These are phyloP conservation scores for Lepidium didymum DNA, from an alignment of 345 rosid genomes.

Conservation along the genomic window DNA sequence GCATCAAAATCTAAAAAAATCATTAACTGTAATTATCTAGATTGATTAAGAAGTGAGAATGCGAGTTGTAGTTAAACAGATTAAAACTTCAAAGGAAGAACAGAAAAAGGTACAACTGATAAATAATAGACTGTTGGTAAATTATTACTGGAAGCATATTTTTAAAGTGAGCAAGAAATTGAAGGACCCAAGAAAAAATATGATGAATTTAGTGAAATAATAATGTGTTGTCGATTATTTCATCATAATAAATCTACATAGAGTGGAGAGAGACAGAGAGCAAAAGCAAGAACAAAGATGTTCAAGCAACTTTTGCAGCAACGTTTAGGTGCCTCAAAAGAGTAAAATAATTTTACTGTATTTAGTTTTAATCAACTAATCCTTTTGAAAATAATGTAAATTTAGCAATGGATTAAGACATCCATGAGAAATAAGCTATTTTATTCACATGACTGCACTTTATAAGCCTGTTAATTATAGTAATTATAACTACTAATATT, in stretches of 20 bases:
- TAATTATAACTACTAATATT: background rate
- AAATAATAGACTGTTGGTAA: slow-evolving; percentile 1
- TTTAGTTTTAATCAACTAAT: slow-evolving; percentile 9
- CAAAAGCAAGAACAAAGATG: slow-evolving; percentile 24
- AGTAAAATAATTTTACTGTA: slow-evolving; percentile 4
- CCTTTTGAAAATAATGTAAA: background rate
- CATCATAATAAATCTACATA: slow-evolving; percentile 26
- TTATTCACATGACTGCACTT: slow-evolving; percentile 6
- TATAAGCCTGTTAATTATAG: slow-evolving; percentile 16
- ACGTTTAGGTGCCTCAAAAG: slow-evolving; percentile 31
- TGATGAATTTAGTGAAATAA: slow-evolving; percentile 22
- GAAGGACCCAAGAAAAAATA: slow-evolving; percentile 23
- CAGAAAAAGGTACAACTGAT: background rate
- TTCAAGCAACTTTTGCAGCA: slow-evolving; percentile 28
- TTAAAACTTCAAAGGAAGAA: background rate
- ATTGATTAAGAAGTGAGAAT: too few relatives aligned
- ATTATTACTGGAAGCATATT: slow-evolving; percentile 16
- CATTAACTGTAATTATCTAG: too few relatives aligned
- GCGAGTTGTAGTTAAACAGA: background rate
- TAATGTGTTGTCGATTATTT: slow-evolving; percentile 19
- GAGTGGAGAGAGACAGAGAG: slow-evolving; percentile 17
- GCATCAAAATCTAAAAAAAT: too few relatives aligned
- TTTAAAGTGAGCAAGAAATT: slow-evolving; percentile 16
- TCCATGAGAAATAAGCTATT: background rate
- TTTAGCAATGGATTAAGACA: slow-evolving; percentile 22